Evolutionary conservation across 2,329 filamentous ascomycete genomes (phyloP).

Genomic region (Epichloe uncinata): DNA sequence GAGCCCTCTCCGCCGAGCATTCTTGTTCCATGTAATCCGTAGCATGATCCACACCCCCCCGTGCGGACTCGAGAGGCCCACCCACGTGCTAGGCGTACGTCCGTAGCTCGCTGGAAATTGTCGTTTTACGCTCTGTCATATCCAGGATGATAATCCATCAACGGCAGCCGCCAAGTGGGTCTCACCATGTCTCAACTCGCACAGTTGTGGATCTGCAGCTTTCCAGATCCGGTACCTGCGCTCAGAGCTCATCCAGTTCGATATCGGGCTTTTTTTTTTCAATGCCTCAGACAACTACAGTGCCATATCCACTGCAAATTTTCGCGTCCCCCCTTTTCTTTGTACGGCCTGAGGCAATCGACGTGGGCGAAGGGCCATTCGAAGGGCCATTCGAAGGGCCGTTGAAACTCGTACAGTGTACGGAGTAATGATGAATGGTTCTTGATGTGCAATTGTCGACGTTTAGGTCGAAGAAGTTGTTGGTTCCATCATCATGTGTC

Average conservation of each 20-base stretch:
- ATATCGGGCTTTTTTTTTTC: constrained; percentile 5
- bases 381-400: neutral
- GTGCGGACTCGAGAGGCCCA: constrained; percentile 7
- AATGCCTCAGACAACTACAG: constrained; percentile 12
- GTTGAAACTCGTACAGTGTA: neutral
- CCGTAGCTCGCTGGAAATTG: constrained; percentile 2
- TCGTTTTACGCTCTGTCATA: neutral
- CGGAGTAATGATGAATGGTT: no score
- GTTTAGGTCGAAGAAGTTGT: no score
- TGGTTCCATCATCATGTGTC: no score
- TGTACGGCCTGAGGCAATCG: neutral
- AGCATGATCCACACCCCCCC: neutral
- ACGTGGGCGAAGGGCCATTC: neutral
- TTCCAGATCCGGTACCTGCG: constrained; percentile 6
- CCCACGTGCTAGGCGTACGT: constrained; percentile 9
- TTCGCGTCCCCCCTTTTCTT: constrained; percentile 2
- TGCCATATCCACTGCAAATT: constrained; percentile 5
- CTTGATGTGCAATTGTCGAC: no score
- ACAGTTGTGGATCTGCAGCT: neutral
- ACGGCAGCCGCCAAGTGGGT: constrained; percentile 6
- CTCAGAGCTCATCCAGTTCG: constrained; percentile 7
- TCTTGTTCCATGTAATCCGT: neutral
- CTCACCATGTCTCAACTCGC: constrained; percentile 3
- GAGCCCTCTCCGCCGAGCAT: neutral
- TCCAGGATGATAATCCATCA: constrained; percentile 2